A percentile compares a stretch with the other conserved stretches of the same genome.
Evolutionary conservation across 2,329 filamentous ascomycete species (phyloP).

Genomic region (Penicillium sp.): DNA sequence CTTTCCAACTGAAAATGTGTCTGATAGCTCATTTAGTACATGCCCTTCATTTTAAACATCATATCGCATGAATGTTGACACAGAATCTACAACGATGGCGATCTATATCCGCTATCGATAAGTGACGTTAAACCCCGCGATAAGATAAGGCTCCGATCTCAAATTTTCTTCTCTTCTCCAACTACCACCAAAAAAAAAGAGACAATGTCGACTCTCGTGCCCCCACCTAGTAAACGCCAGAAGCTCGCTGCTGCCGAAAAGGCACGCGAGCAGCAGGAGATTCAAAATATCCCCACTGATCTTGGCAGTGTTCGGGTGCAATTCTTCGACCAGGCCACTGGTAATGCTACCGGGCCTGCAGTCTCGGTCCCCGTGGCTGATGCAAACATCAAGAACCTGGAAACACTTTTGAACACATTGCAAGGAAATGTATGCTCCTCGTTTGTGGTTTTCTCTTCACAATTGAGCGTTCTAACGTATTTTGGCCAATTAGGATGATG

Average conservation of each 20-base stretch:
- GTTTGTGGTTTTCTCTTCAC: background rate
- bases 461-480: background rate
- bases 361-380: slow-evolving; percentile 79
- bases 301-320: slow-evolving; percentile 79
- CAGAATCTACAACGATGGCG: too few relatives aligned
- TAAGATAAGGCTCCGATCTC: slow-evolving; percentile 20
- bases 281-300: slow-evolving; percentile 64
- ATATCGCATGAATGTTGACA: too few relatives aligned
- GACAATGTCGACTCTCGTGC: slow-evolving; percentile 74
- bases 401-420: slow-evolving; percentile 80
- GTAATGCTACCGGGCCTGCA: slow-evolving; percentile 66
- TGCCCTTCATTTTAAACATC: too few relatives aligned
- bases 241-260: slow-evolving; percentile 72
- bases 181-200: slow-evolving; percentile 7
- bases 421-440: slow-evolving; percentile 63
- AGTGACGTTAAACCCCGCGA: slow-evolving; percentile 7
- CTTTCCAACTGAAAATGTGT: too few relatives aligned
- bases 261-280: slow-evolving; percentile 72
- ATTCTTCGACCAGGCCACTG: slow-evolving; percentile 78
- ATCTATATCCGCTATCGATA: background rate
- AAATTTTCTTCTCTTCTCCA: slow-evolving; percentile 18
- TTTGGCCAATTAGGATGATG: slow-evolving; percentile 44
- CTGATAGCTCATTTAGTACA: too few relatives aligned
- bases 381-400: slow-evolving; percentile 85
- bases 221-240: slow-evolving; percentile 87